Evolutionary conservation across 2,329 filamentous ascomycete species (phyloP).

Genomic region (Ophiostoma angusticollis): DNA sequence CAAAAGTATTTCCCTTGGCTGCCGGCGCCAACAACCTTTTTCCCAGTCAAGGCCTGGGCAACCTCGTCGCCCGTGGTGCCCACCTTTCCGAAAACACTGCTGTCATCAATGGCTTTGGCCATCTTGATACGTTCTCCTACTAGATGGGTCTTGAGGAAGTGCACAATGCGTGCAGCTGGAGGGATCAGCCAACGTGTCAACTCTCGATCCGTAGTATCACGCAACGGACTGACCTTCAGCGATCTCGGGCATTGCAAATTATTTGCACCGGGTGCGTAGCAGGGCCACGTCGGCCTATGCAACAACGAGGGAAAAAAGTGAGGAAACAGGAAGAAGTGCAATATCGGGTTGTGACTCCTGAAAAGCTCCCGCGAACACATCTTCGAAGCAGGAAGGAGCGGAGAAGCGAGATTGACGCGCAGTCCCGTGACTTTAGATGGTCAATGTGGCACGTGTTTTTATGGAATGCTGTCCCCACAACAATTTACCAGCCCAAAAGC

Average conservation of each 20-base stretch:
- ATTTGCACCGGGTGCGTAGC: background rate
- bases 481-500: slow-evolving; percentile 6
- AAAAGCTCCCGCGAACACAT: too few species aligned
- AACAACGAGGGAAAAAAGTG: background rate
- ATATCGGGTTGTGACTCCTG: slow-evolving; percentile 1
- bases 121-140: slow-evolving; percentile 67
- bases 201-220: too few species aligned
- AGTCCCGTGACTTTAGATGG: slow-evolving; percentile 24
- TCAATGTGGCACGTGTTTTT: too few species aligned
- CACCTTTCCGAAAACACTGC: slow-evolving; percentile 80
- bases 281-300: background rate
- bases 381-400: too few species aligned
- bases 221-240: slow-evolving; percentile 36
- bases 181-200: background rate
- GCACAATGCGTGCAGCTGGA: slow-evolving; percentile 58
- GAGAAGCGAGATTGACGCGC: slow-evolving; percentile 20
- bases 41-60: slow-evolving; percentile 58
- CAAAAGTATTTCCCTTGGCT: slow-evolving; percentile 98
- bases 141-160: slow-evolving; percentile 72
- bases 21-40: slow-evolving; percentile 53
- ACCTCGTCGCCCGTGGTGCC: slow-evolving; percentile 69
- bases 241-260: slow-evolving; percentile 44
- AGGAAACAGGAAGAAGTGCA: background rate
- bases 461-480: too few species aligned
- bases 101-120: slow-evolving; percentile 63